Base-by-base conservation (phyloP, 306 rosid genomes). In the Prunus kanzakura region DNA sequence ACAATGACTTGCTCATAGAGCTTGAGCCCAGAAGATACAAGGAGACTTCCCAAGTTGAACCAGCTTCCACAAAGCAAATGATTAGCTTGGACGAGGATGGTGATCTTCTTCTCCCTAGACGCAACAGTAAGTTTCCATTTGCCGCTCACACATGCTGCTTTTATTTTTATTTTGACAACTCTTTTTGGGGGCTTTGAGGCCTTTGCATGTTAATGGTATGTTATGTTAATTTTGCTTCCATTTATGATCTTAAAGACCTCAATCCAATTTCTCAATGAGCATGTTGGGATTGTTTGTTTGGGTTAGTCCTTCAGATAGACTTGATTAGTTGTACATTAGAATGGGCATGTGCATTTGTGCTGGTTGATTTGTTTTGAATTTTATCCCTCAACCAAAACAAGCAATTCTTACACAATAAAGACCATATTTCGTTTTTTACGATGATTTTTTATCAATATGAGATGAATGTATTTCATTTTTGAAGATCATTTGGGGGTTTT, bases 101-200 rank as follows among this genome's bases (percentile, higher is more conserved):
- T 15, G 97, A 92, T 82, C 95, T 94, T 78, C 80, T 89, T 88
- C 85, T 94, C 76, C 85, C 88, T 56, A 80, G 98, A 14, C 87
- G 93, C 71, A 76, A 50, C 60, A 9, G 95, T 94, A 77, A 82
- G 78, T 79, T 62, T 27, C 51, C 8, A 32, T 63, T 23, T 68
- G 11, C 25, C 71, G 12, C 23, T 11, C 71, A 2, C 19, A n/a
- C 64, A 0, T 38, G 11, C 8, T 76, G 23, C 29, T 62, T 18
- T 50, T 16, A 2, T 47, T 16, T 11, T 19, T 27, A 2, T 19
- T 64, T 1, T 32, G 8, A 7, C 41, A 5, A 35, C 41, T 35
- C 6, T 35, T 0, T 18, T 35, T 25, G 27, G 27, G 27, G 27
- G 27, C 27, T 25, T 25, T 25, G 27, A 25, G 27, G 27, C 27